phyloP scores from a whole-genome alignment of 2,329 filamentous ascomycete species.

The Xylaria sp. region DNA sequence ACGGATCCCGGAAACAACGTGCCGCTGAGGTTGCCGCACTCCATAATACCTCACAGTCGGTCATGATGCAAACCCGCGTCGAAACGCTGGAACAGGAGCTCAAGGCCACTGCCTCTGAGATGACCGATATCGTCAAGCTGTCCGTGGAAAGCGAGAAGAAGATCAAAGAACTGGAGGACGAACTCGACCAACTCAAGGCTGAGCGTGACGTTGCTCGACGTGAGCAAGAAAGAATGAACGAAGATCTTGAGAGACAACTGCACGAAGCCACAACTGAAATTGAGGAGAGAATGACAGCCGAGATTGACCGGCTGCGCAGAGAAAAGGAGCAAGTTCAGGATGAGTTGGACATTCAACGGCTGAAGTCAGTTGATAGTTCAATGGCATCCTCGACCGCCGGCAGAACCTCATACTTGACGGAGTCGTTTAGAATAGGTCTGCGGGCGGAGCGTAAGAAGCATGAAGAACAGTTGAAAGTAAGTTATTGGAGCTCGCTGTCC shows the following conservation, averaged over 20 bases:
- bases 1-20: slow-evolving; percentile 54
- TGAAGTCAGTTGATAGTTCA: slow-evolving; percentile 25
- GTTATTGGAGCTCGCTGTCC: slow-evolving; percentile 8
- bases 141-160: slow-evolving; percentile 33
- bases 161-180: slow-evolving; percentile 30
- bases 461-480: slow-evolving; percentile 33
- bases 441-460: slow-evolving; percentile 34
- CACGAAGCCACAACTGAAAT: slow-evolving; percentile 24
- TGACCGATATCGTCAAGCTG: slow-evolving; percentile 32
- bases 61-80: slow-evolving; percentile 37
- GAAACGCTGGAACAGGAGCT: slow-evolving; percentile 62
- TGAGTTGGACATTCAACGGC: slow-evolving; percentile 30
- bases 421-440: slow-evolving; percentile 31
- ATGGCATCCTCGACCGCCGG: slow-evolving; percentile 26
- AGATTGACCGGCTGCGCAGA: slow-evolving; percentile 27
- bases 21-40: slow-evolving; percentile 52
- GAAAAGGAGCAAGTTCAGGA: slow-evolving; percentile 33
- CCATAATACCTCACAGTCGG: slow-evolving; percentile 41
- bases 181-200: slow-evolving; percentile 29
- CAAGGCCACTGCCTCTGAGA: slow-evolving; percentile 39
- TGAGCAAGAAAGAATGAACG: slow-evolving; percentile 24
- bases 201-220: slow-evolving; percentile 26
- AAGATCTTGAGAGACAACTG: slow-evolving; percentile 27
- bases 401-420: slow-evolving; percentile 32
- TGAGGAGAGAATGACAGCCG: slow-evolving; percentile 26